phyloP scores from a whole-genome alignment of 768 basidiomycete genomes.

The Mycena alexandri region DNA sequence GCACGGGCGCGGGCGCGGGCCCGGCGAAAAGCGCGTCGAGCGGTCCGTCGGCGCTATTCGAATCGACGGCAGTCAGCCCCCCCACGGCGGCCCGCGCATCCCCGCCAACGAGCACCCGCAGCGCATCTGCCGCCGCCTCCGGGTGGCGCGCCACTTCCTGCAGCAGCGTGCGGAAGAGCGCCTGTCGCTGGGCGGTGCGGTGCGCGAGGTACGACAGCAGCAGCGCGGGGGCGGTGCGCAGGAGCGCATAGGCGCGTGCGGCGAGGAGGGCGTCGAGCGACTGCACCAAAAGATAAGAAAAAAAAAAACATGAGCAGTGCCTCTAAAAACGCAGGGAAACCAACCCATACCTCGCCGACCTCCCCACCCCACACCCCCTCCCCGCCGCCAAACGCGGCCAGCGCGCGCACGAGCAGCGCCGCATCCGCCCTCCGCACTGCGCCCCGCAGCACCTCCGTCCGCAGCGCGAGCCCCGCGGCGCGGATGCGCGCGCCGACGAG shows the following conservation, averaged over 20 bases:
- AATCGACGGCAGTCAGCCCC: constrained; percentile 18
- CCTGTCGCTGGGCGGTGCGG: constrained; percentile 49
- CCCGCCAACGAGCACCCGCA: constrained; percentile 58
- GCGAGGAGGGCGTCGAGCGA: constrained; percentile 59
- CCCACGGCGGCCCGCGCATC: constrained; percentile 6
- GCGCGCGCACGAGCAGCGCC: constrained; percentile 54
- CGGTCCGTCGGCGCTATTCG: neutral
- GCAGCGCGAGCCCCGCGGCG: constrained; percentile 42
- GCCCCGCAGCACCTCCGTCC: constrained; percentile 49
- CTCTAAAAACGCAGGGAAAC: neutral
- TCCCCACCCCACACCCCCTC: constrained; percentile 43
- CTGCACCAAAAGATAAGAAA: too few species aligned
- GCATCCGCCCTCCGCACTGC: constrained; percentile 45
- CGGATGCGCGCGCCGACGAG: constrained; percentile 23
- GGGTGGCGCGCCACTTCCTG: constrained; percentile 52
- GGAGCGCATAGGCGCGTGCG: constrained; percentile 53
- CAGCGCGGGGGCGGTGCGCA: constrained; percentile 57
- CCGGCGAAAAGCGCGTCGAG: constrained; percentile 32
- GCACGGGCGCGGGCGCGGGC: neutral
- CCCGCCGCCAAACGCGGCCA: constrained; percentile 62
- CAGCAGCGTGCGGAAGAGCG: constrained; percentile 66
- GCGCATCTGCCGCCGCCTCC: constrained; percentile 49
- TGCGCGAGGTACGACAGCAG: constrained; percentile 66
- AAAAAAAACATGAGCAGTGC: neutral
- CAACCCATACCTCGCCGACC: constrained; percentile 58